Evolutionary conservation across 768 basidiomycete genomes (phyloP).

Genomic region (Tubosaeta brunneosetosa): DNA sequence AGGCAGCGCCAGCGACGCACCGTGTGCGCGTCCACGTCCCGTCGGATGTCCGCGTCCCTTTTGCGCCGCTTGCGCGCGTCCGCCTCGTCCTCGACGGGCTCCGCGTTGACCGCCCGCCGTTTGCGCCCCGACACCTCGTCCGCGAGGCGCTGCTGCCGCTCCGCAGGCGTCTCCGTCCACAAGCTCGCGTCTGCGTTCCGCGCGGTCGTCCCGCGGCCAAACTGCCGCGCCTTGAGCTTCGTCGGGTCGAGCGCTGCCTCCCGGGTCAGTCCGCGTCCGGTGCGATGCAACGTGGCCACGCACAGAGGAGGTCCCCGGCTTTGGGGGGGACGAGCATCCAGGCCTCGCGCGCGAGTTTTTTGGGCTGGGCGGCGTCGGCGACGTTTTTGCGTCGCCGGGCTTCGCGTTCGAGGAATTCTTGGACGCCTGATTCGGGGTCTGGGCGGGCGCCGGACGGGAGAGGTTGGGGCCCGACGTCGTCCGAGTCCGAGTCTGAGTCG

Average conservation of each 20-base stretch:
- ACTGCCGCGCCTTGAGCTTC: slow-evolving; percentile 75
- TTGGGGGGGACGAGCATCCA: slow-evolving; percentile 98
- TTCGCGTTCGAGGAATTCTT: slow-evolving; percentile 83
- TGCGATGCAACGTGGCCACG: slow-evolving; percentile 24
- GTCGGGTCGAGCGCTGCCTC: slow-evolving; percentile 77
- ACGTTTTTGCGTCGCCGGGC: slow-evolving; percentile 66
- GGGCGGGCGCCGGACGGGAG: slow-evolving; percentile 42
- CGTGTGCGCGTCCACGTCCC: slow-evolving; percentile 75
- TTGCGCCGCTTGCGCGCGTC: slow-evolving; percentile 51
- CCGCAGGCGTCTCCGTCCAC: slow-evolving; percentile 97
- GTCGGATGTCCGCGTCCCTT: slow-evolving; percentile 64
- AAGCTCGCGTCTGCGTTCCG: slow-evolving; percentile 54
- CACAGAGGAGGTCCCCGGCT: slow-evolving; percentile 75
- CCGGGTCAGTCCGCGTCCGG: no score
- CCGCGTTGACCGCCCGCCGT: slow-evolving; percentile 58
- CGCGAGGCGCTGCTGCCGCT: slow-evolving; percentile 83
- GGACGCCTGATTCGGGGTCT: slow-evolving; percentile 55
- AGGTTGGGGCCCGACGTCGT: slow-evolving; percentile 84
- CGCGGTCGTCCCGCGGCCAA: slow-evolving; percentile 47
- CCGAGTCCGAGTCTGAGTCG: slow-evolving; percentile 43
- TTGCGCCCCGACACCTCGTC: slow-evolving; percentile 95
- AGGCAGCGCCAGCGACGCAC: slow-evolving; percentile 35
- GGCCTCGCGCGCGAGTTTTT: slow-evolving; percentile 78
- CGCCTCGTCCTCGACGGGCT: slow-evolving; percentile 32
- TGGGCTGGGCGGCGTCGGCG: slow-evolving; percentile 79